A percentile compares a stretch with the other conserved stretches of the same genome.
Conservation (phyloP, 2,329 filamentous ascomycete genomes). For the Cordyceps fumosorosea region DNA sequence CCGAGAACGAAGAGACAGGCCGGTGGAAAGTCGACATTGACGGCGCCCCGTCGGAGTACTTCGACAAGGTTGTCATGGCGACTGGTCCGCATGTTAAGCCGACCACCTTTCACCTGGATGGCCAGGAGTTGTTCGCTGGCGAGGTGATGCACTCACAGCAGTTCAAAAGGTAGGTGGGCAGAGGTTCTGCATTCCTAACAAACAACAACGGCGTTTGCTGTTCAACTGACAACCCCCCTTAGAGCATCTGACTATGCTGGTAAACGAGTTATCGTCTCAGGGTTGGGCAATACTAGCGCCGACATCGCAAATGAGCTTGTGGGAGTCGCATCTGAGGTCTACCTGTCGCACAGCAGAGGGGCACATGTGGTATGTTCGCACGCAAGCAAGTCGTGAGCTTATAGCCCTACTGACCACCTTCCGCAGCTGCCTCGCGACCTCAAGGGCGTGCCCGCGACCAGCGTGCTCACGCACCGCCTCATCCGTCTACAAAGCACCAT, state of each 20-base stretch:
- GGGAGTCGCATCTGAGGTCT: constrained; percentile 30
- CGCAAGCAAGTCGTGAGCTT: too few relatives aligned
- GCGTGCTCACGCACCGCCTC: constrained; percentile 6
- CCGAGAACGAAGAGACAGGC: constrained; percentile 16
- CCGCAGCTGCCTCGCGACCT: constrained; percentile 2
- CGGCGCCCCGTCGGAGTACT: constrained; percentile 19
- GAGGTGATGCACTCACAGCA: constrained; percentile 32
- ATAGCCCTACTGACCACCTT: background rate
- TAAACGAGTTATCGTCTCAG: constrained; percentile 38
- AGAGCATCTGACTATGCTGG: constrained; percentile 28
- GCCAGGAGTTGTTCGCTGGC: constrained; percentile 31
- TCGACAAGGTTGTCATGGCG: constrained; percentile 33
- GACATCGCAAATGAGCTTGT: constrained; percentile 26
- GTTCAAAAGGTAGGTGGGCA: constrained; percentile 24
- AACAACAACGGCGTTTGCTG: background rate
- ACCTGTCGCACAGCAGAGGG: constrained; percentile 35
- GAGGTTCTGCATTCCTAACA: too few relatives aligned
- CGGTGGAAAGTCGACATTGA: constrained; percentile 26
- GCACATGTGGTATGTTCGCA: constrained; percentile 25
- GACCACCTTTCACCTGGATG: constrained; percentile 29
- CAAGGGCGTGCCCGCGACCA: constrained; percentile 9
- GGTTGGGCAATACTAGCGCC: constrained; percentile 32
- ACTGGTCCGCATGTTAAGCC: constrained; percentile 29
- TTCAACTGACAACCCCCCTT: background rate
- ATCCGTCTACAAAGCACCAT: constrained; percentile 1